Base-by-base conservation (phyloP, 1,284 basidiomycete genomes). In the Melampsora americana region DNA sequence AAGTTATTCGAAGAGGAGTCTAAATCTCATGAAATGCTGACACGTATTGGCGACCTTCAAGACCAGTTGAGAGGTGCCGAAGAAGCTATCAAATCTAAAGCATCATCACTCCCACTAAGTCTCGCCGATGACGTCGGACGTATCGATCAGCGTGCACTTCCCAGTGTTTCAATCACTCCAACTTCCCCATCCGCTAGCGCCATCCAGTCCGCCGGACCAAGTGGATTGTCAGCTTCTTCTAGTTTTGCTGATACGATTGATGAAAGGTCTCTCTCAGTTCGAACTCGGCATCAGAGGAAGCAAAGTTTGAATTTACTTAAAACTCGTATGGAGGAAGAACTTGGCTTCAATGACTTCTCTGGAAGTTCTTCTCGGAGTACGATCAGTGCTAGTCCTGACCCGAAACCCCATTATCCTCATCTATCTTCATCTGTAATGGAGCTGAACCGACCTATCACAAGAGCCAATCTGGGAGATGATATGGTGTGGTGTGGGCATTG, bases 401-500 rank as follows among this genome's bases (percentile, higher is more conserved):
- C 11, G 12, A 56, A 35, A 16, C 16, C 53, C 18, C 18, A 32
- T 56, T 12, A 18, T 23, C 30, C 16, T 59, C 48, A 61, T 18
- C 44, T 48, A 18, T 18, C 44, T 16, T 44, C 42, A 14, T 44
- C 42, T 44, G 16, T 14, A 11, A 44, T 44, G 44, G 44, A 44
- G 2, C 5, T 44, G 48, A n/a, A 53, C 20, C 44, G 66, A 61
- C 35, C 59, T 23, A 67, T 61, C 16, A 23, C 64, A 26, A 65
- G 66, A 35, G 61, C 53, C 23, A 61, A 76, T 23, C 32, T 76
- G 18, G 66, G 73, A 16, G 66, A 76, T 59, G 73, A 76, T 69
- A 62, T 76, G 66, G 66, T 76, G 32, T 76, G 73, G 73, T 76
- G 73, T 32, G 73, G 66, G 18, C 42, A 76, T 67, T 76, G 73